These are phyloP conservation scores for Zygotorulaspora danielsina DNA, from an alignment of 805 yeast genomes.

Conservation along the genomic window DNA sequence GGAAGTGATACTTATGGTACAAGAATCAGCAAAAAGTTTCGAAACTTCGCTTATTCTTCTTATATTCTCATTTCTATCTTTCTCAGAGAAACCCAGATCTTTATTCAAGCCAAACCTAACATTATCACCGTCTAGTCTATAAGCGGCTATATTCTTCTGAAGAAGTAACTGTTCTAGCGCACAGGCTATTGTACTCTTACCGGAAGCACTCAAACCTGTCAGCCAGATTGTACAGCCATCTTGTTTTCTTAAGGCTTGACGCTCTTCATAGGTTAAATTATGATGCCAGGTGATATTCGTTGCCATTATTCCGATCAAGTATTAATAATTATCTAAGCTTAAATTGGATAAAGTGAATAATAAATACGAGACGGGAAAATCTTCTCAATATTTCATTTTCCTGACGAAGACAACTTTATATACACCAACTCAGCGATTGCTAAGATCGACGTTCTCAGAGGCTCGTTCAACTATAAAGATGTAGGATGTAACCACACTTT, in stretches of 20 bases:
- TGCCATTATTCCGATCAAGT: constrained; percentile 80
- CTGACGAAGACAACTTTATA: too few species aligned
- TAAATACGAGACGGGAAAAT: too few species aligned
- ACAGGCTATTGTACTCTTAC: constrained; percentile 92
- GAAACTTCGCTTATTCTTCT: constrained; percentile 94
- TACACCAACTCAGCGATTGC: too few species aligned
- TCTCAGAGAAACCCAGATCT: constrained; percentile 88
- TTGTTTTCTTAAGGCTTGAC: constrained; percentile 67
- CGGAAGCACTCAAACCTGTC: constrained; percentile 93
- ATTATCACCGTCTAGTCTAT: constrained; percentile 93
- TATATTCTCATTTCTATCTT: constrained; percentile 90
- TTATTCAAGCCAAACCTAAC: constrained; percentile 92
- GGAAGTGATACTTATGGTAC: constrained; percentile 80
- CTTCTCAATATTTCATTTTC: too few species aligned
- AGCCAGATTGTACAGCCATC: constrained; percentile 90
- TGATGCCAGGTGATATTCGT: constrained; percentile 96
- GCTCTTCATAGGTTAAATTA: constrained; percentile 79
- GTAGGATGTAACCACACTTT: constrained; percentile 4
- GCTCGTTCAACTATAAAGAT: too few species aligned
- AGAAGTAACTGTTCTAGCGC: constrained; percentile 83
- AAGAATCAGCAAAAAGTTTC: constrained; percentile 90
- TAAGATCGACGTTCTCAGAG: too few species aligned
- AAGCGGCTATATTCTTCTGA: constrained; percentile 64
- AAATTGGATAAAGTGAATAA: too few species aligned
- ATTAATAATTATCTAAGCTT: not conserved